Base-by-base conservation (phyloP, 352 stramenopile genomes). In the Phytophthora tubulina region DNA sequence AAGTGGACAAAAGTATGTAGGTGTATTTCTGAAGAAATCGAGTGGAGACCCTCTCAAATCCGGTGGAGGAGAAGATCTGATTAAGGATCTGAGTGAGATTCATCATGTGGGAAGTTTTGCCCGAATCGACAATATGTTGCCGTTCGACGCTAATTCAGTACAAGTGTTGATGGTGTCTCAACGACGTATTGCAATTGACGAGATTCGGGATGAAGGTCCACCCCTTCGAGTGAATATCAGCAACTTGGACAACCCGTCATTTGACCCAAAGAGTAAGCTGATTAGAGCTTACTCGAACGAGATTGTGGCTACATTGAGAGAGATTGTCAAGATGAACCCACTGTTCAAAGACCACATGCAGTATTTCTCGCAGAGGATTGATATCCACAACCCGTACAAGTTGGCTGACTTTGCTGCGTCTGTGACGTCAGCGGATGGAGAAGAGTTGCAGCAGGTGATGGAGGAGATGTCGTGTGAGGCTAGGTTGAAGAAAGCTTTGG, bases 301-400 rank as follows among this genome's bases (percentile, higher is more conserved):
- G 82, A 98, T 99, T 56, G 85, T 99, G 6, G 95, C 88, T 30
- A 98, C 96, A 30, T 88, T 99, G 73, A 91, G 97, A 31, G 97
- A 99, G 71, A 92, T 99, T 39, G 93, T 99, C 30, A 98, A 99
- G 73, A 78, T 98, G 61, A 99, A 99, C 78, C 96, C 96, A 21
- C 72, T 99, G 13, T 98, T 99, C 67, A 98, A 98, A 66, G 97
- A 99, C 72, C 97, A 99, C 78, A 97, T 99, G 60, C 91, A 98
- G 69, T 99, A 98, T 72, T 99, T 99, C 73, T 96, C 94, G 32
- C 94, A 98, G 76, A 80, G 93, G 17, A 88, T 98, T 41, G 95
- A 99, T 72, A 95, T 98, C 30, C 92, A 98, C 75, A 97, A 99
- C 82, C 97, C 97, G 6, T 99, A 98, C 84, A 97, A 98, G 63